These are phyloP conservation scores for Westerdykella sp. DNA, from an alignment of 2,329 filamentous ascomycete species.

Conservation along the genomic window DNA sequence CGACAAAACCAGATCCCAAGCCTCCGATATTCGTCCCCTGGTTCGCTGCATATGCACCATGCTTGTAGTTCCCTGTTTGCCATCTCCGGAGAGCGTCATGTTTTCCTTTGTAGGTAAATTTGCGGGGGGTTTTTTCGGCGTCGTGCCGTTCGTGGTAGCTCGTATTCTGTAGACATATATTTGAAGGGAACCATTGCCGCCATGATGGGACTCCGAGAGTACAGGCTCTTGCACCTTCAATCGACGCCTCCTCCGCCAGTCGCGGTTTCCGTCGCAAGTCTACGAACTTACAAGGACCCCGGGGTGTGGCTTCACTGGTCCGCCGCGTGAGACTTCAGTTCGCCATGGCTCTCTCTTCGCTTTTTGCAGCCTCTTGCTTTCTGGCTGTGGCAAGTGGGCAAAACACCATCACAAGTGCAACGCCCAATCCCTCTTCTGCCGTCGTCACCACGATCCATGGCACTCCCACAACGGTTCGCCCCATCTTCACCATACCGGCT, in stretches of 20 bases:
- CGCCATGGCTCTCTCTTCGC: too few relatives aligned
- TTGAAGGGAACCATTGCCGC: too few relatives aligned
- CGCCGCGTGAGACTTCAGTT: too few relatives aligned
- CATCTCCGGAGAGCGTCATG: conserved; percentile 13
- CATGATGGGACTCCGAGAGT: too few relatives aligned
- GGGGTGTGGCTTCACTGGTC: too few relatives aligned
- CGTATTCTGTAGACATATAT: too few relatives aligned
- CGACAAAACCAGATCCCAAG: neutral
- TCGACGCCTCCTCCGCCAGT: too few relatives aligned
- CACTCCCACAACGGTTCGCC: conserved; percentile 25
- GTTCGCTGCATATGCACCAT: conserved; percentile 12
- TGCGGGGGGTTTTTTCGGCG: conserved; percentile 13
- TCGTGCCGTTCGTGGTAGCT: too few relatives aligned
- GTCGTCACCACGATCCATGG: conserved; percentile 21
- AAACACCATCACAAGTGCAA: conserved; percentile 11
- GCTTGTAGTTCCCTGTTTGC: conserved; percentile 8
- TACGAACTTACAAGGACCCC: too few relatives aligned
- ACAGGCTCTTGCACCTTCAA: too few relatives aligned
- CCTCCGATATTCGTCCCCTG: conserved; percentile 4
- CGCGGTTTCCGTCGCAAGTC: too few relatives aligned
- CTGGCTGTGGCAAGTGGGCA: conserved; percentile 19
- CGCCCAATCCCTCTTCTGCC: conserved; percentile 14
- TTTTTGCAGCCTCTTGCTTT: conserved; percentile 11
- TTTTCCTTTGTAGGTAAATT: conserved; percentile 5
- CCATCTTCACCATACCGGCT: conserved; percentile 35